Evolutionary conservation across 2,329 filamentous ascomycete genomes (phyloP), one percentile per base, ranked within the genome.

Genomic region (Teratosphaeria destructans): DNA sequence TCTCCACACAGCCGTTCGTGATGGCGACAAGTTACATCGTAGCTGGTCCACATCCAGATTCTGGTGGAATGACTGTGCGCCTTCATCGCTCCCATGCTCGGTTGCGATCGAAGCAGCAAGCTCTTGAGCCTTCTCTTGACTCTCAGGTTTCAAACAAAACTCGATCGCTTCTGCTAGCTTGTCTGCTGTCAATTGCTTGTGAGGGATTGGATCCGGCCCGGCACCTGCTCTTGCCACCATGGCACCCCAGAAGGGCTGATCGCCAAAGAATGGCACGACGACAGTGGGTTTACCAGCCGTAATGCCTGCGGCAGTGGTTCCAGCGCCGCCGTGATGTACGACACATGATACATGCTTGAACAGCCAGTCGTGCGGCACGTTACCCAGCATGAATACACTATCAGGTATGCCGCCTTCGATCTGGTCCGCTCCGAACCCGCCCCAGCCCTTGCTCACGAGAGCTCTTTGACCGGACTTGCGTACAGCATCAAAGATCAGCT

Each of bases 1-100:
- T 29, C 85, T 81, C 90, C 90, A 95, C 0, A 86, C 85, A 0
- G 91, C 90, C 1, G 83, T 80, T 39, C 85, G 80, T 56, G 81
- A 81, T 0, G 89, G 88, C 29, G 84, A 81, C 27, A 95, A 68
- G 6, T 82, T 81, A 71, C 90, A 95, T 59, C 86, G 79, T 61
- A 94, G 69, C n/a, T 77, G 78, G 61, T 88, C 82, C 5, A 85
- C 71, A 57, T 88, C 77, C 0, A 95, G 75, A 59, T 73, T 71
- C 10, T 70, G 73, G 63, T 81, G 77, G 60, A 81, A 81, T 1
- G 72, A 76, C 43, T 74, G 68, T 3, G 75, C 78, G 1, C 77
- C 78, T 2, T 67, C 62, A 12, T 73, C 61, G 8, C 73, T 74
- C 1, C 78, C 78, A 1, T 68, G 68, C 61, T 81, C 79, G 3